A percentile compares a stretch with the other conserved stretches of the same genome.
These are phyloP conservation scores for Mycena chlorophos DNA, from an alignment of 768 basidiomycete species.

Conservation along the genomic window DNA sequence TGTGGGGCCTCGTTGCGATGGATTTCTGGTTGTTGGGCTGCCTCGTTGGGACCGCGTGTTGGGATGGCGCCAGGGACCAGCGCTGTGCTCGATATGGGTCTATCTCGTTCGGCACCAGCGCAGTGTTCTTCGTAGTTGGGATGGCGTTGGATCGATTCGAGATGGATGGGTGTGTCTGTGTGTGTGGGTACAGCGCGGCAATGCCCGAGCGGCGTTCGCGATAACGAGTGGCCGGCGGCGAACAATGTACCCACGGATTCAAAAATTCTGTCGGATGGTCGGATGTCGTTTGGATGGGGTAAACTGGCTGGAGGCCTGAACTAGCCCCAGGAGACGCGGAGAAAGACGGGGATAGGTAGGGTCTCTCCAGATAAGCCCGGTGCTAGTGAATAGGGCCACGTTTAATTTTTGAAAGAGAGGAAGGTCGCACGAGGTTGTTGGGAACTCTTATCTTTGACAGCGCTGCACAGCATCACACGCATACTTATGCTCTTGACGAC, in stretches of 20 bases:
- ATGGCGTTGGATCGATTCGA: background rate
- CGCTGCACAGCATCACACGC: too few species aligned
- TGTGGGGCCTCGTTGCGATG: constrained; percentile 3
- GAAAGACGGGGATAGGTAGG: background rate
- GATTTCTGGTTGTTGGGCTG: background rate
- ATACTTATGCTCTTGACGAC: too few species aligned
- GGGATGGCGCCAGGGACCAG: background rate
- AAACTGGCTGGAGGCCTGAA: background rate
- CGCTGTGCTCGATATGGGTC: background rate
- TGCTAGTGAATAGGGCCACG: too few species aligned
- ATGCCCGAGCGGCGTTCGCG: background rate
- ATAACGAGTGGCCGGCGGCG: background rate
- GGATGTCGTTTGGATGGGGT: too few species aligned
- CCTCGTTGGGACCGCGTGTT: background rate
- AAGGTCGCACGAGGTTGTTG: too few species aligned
- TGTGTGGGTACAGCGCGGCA: background rate
- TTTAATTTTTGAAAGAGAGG: too few species aligned
- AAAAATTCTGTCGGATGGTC: too few species aligned
- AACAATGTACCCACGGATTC: too few species aligned
- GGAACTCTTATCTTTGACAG: too few species aligned
- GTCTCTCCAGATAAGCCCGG: too few species aligned
- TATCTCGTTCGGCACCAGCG: background rate
- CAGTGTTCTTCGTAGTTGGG: too few species aligned
- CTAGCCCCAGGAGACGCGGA: background rate
- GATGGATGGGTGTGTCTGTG: background rate